These are phyloP conservation scores for Glycine soja DNA, from an alignment of 306 rosid species.

Conservation along the genomic window DNA sequence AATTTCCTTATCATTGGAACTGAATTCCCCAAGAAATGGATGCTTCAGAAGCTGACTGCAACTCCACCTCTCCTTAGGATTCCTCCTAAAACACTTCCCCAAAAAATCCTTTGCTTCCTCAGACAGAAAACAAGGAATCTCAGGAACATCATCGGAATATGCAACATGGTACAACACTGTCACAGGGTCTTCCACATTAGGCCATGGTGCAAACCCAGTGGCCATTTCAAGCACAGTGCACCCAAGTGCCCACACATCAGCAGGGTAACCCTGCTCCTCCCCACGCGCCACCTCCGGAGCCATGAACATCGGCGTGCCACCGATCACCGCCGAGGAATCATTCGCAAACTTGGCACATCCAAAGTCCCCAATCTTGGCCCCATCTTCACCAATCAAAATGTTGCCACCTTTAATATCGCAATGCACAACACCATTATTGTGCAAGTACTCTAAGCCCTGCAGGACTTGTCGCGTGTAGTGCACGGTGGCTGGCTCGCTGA, in stretches of 20 bases:
- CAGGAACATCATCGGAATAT: constrained; percentile 68
- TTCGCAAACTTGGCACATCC: constrained; percentile 70
- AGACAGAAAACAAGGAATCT: constrained; percentile 79
- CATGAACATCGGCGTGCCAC: constrained; percentile 96
- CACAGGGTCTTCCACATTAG: constrained; percentile 64
- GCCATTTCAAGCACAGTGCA: constrained; percentile 88
- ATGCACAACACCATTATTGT: constrained; percentile 78
- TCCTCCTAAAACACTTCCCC: constrained; percentile 73
- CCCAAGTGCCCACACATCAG: constrained; percentile 94
- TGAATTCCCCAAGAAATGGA: constrained; percentile 70
- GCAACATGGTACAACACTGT: constrained; percentile 68
- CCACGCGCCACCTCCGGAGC: constrained; percentile 95
- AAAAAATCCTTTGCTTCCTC: constrained; percentile 81
- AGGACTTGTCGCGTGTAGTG: constrained; percentile 58
- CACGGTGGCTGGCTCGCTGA: constrained; percentile 54
- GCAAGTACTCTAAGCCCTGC: constrained; percentile 72
- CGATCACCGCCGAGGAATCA: constrained; percentile 11
- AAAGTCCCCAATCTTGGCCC: constrained; percentile 83
- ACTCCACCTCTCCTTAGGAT: constrained; percentile 79
- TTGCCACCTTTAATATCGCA: constrained; percentile 90
- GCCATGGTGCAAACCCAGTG: constrained; percentile 77
- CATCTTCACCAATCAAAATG: constrained; percentile 65
- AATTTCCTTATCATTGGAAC: constrained; percentile 48
- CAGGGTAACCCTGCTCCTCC: constrained; percentile 72
- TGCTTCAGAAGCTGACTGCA: constrained; percentile 74